Base-by-base conservation (phyloP, 2,329 filamentous ascomycete genomes). In the Talaromyces islandicus region DNA sequence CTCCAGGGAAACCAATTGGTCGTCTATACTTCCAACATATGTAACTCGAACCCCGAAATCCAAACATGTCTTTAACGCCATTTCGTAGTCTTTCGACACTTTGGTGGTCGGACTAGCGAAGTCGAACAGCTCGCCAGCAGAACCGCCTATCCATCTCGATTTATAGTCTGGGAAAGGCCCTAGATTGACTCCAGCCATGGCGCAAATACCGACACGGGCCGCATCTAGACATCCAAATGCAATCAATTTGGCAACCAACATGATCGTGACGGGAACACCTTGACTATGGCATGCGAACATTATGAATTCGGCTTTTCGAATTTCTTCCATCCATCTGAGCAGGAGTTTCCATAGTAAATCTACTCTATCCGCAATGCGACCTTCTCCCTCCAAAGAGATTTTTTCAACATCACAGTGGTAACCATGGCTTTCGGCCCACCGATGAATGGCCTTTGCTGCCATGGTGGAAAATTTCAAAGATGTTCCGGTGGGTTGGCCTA, bases 231-330 rank as follows among this genome's bases (percentile, higher is more conserved):
- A 90, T 1, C 92, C 92, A 61, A 97, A 87, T 57, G 94, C 89
- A 58, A 99, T 92, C 48, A 99, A 81, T 73, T 96, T 97, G 5
- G 92, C 91, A 5, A 97, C 82, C 3, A 99, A 81, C 87, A 97
- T 97, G 62, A 96, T 84, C 6, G 90, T 88, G 0, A 99, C 94
- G 0, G 94, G 94, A 0, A 97, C 94, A 24, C 94, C 94, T 73
- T 99, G 94, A 2, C 91, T 96, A 73, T 99, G 94, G 62, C 92
- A 96, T 2, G 91, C 91, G n/a, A 99, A 79, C 43, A 99, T 75
- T 48, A 99, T 88, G 63, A 97, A 88, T 74, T 99, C 94, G 0
- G 94, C 92, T 57, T 84, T 84, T 56, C 90, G 87, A 32, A 99
- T 89, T 64, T 93, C 88, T 41, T 96, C 91, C 64, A 97, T 90